These are phyloP conservation scores for Schwanniomyces sp. DNA, from an alignment of 805 yeast species.

Conservation along the genomic window DNA sequence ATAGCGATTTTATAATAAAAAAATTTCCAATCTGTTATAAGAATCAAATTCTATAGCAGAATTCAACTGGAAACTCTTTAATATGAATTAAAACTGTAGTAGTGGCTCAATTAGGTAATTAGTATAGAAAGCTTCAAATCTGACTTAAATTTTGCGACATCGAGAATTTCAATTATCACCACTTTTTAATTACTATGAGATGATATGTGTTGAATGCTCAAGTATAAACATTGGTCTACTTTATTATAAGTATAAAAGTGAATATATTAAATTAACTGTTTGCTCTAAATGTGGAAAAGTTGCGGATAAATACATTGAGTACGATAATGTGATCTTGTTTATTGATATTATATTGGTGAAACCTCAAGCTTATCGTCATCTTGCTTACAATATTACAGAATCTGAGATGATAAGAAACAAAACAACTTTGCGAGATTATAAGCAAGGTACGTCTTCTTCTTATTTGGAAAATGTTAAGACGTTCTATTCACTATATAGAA, in stretches of 20 bases:
- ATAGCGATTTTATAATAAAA: background rate
- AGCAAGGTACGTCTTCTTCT: conserved; percentile 14
- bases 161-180: background rate
- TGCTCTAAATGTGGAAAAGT: conserved; percentile 71
- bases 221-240: conserved; percentile 57
- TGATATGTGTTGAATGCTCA: conserved; percentile 93
- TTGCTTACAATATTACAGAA: conserved; percentile 69
- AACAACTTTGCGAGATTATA: conserved; percentile 4
- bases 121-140: background rate
- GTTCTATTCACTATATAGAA: conserved; percentile 17
- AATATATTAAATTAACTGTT: conserved; percentile 75
- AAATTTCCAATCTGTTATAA: background rate
- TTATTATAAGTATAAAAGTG: conserved; percentile 70
- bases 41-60: too few species aligned
- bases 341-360: conserved; percentile 81
- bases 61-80: too few species aligned
- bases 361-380: conserved; percentile 85
- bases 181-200: conserved; percentile 19
- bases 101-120: too few species aligned
- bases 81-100: too few species aligned
- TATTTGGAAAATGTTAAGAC: conserved; percentile 1
- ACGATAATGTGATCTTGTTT: conserved; percentile 78
- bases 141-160: background rate
- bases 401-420: conserved; percentile 12
- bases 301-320: conserved; percentile 90